Evolutionary conservation across 176 grass and related monocot genomes (phyloP).

Genomic region (Ensete ventricosum): DNA sequence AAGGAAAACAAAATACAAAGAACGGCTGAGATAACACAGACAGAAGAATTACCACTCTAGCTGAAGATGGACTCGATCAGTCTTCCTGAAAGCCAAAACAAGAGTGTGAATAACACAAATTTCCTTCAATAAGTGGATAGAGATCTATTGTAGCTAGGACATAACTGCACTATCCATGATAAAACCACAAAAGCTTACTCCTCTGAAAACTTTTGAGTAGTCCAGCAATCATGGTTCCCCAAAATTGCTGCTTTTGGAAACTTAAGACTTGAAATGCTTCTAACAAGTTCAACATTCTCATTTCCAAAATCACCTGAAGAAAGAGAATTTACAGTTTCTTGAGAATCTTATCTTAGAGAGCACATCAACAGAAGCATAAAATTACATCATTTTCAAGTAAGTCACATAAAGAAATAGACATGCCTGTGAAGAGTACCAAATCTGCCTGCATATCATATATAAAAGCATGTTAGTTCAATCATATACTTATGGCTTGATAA

Average conservation of each 20-base stretch:
- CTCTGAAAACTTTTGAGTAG: slow-evolving; percentile 70
- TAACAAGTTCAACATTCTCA: slow-evolving; percentile 88
- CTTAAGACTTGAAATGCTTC: slow-evolving; percentile 77
- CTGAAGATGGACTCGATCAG: slow-evolving; percentile 59
- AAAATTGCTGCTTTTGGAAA: slow-evolving; percentile 87
- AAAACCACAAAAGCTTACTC: slow-evolving; percentile 46
- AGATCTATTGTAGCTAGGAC: slow-evolving; percentile 13
- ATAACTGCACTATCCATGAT: slow-evolving; percentile 9
- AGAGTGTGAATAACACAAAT: slow-evolving; percentile 29
- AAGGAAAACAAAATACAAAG: not conserved
- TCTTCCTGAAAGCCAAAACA: slow-evolving; percentile 52
- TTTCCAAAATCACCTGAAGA: slow-evolving; percentile 85
- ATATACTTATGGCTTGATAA: slow-evolving; percentile 17
- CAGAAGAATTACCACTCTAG: slow-evolving; percentile 50
- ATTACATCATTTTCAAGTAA: slow-evolving; percentile 3
- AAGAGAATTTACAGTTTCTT: slow-evolving; percentile 1
- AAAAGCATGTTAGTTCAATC: slow-evolving; percentile 24
- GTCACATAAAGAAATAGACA: not conserved
- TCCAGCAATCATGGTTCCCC: slow-evolving; percentile 90
- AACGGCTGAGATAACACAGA: slow-evolving; percentile 5
- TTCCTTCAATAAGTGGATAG: slow-evolving; percentile 15
- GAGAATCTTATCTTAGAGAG: slow-evolving; percentile 5
- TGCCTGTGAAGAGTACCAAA: slow-evolving; percentile 91
- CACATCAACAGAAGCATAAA: not conserved
- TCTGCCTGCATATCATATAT: slow-evolving; percentile 64